Base-by-base conservation (phyloP, 2,329 filamentous ascomycete species). In the Nannizzia gypsea region DNA sequence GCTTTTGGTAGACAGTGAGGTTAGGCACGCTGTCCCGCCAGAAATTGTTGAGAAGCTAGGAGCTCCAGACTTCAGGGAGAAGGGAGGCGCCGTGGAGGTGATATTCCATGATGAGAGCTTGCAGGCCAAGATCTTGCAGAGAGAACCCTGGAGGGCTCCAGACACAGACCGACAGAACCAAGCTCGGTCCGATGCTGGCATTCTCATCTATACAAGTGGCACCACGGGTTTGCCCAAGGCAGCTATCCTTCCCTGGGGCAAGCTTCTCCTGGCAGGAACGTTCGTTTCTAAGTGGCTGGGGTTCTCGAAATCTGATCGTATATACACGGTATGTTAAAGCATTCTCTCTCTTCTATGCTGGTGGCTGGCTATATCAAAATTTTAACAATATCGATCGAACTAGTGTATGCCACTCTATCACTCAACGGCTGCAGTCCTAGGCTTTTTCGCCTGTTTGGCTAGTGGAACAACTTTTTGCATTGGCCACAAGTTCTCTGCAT, bases 401-500 rank as follows among this genome's bases (percentile, higher is more conserved):
- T 60, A 88, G 85, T 86, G 86, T 60, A 95, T 96, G 89, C 90
- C 90, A 0, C 78, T 96, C 5, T 95, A 96, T 69, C 90, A 96
- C 75, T 86, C 87, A 44, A 89, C 90, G 0, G 90, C 88, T 11
- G 76, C 83, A 3, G 66, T 93, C 5, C 78, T 95, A 48, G 88
- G 86, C 24, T 81, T 91, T 60, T 72, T 80, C 55, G 77, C 83
- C 54, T 80, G 82, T 24, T 71, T 93, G 34, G 71, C 80, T 59
- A 73, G 74, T 0, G 86, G 85, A 46, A 80, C 79, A 40, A 88
- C 89, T 0, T 76, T 91, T 57, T 82, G 88, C 26, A 74, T 95
- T 15, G 87, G 88, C 54, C 84, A 83, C 65, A 88, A 86, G 66
- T 95, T 95, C 75, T 90, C 87, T 1, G 87, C 86, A 1, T 81